Evolutionary conservation across 1,284 basidiomycete species (phyloP).

Genomic region (Macrocystidia cucumis): DNA sequence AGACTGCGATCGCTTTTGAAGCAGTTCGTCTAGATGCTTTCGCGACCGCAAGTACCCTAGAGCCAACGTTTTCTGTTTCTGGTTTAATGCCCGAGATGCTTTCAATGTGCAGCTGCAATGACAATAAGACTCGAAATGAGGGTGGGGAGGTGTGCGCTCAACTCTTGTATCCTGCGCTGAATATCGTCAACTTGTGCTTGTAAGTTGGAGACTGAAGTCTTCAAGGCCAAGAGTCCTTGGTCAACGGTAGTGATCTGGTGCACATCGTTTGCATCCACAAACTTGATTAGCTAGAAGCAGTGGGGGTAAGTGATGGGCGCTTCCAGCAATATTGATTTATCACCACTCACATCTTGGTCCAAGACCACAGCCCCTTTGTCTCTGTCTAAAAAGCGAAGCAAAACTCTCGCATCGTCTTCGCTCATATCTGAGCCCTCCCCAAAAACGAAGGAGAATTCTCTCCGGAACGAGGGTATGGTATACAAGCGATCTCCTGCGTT

Average conservation of each 20-base stretch:
- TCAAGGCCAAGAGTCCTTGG: slow-evolving; percentile 66
- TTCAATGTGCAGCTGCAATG: slow-evolving; percentile 53
- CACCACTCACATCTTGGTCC: slow-evolving; percentile 51
- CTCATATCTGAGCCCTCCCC: slow-evolving; percentile 33
- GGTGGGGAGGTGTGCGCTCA: slow-evolving; percentile 5
- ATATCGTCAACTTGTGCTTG: slow-evolving; percentile 59
- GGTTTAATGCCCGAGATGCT: slow-evolving; percentile 55
- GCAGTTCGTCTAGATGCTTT: slow-evolving; percentile 74
- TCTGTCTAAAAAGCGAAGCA: slow-evolving; percentile 74
- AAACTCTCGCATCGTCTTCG: slow-evolving; percentile 58
- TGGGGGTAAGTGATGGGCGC: no score
- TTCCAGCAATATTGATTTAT: not conserved
- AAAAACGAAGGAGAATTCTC: slow-evolving; percentile 44
- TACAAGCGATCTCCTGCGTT: slow-evolving; percentile 61
- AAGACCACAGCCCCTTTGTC: slow-evolving; percentile 61
- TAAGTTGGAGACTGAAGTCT: slow-evolving; percentile 57
- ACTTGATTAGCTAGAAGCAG: slow-evolving; percentile 67
- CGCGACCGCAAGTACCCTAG: slow-evolving; percentile 70
- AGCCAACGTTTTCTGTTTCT: slow-evolving; percentile 68
- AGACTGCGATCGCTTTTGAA: slow-evolving; percentile 68
- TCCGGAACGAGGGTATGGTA: slow-evolving; percentile 53
- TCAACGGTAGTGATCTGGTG: slow-evolving; percentile 64
- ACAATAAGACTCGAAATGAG: not conserved
- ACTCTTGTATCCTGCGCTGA: slow-evolving; percentile 66
- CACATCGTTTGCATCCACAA: slow-evolving; percentile 38